A percentile compares a stretch with the other conserved stretches of the same genome.
Evolutionary conservation across 331 rosid species (phyloP).

Genomic region (Rhamnella rubrinervis): DNA sequence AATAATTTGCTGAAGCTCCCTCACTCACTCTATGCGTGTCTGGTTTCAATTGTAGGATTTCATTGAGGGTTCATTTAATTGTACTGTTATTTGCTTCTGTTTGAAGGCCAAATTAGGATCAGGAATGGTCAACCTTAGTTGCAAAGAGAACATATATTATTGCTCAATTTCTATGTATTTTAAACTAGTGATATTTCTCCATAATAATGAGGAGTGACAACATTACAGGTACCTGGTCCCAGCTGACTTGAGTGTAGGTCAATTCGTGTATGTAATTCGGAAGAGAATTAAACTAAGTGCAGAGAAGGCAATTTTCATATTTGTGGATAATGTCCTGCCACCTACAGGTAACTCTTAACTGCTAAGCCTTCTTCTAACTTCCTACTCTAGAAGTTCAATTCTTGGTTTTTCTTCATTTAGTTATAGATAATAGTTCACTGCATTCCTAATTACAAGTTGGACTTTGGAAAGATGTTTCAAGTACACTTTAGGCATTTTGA

Average conservation of each 20-base stretch:
- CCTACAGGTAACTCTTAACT: slow-evolving; percentile 36
- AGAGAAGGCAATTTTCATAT: slow-evolving; percentile 51
- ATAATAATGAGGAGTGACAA: not conserved
- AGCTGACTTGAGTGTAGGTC: slow-evolving; percentile 56
- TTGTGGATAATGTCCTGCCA: slow-evolving; percentile 49
- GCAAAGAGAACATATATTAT: not conserved
- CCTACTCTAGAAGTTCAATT: not conserved
- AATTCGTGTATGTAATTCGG: slow-evolving; percentile 57
- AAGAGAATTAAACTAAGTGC: slow-evolving; percentile 61
- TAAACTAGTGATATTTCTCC: not conserved
- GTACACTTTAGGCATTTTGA: too few species aligned
- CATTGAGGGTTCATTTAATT: not conserved
- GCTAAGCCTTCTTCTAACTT: not conserved
- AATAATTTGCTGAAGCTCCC: not conserved
- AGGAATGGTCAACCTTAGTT: not conserved
- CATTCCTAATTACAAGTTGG: too few species aligned
- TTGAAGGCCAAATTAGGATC: not conserved
- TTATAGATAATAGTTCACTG: too few species aligned
- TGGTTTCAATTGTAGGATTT: not conserved
- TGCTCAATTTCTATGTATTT: not conserved
- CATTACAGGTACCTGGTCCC: slow-evolving; percentile 52
- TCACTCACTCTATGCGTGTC: not conserved
- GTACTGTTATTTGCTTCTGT: not conserved
- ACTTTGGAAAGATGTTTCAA: too few species aligned
- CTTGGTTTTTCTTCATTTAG: not conserved